Percentiles rank a stretch among this genome's conserved stretches.
These are phyloP conservation scores for Termitomyces sp. DNA, from an alignment of 1,284 basidiomycete genomes.

Conservation along the genomic window DNA sequence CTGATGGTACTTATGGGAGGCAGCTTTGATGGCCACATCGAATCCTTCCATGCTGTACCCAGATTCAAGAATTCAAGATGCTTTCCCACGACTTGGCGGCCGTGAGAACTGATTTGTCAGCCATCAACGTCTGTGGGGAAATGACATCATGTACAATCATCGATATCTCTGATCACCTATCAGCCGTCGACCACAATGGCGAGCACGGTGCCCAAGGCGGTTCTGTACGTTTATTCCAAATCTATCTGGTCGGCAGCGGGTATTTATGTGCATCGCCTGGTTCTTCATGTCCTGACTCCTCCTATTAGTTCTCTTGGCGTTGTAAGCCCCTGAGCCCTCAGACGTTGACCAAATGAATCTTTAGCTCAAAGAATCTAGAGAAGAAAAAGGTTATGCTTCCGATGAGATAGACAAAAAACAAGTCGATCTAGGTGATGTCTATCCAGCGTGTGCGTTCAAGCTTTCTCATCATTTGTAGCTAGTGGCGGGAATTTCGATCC, in stretches of 20 bases:
- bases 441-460: background rate
- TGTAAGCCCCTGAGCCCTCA: constrained; percentile 33
- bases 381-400: constrained; percentile 68
- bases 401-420: constrained; percentile 62
- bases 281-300: background rate
- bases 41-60: no score
- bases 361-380: constrained; percentile 33
- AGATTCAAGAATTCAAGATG: no score
- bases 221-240: constrained; percentile 49
- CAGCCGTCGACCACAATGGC: constrained; percentile 24
- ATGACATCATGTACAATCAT: constrained; percentile 19
- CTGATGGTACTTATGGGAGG: no score
- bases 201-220: constrained; percentile 46
- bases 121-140: constrained; percentile 16
- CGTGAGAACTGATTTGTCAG: no score
- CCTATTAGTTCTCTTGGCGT: constrained; percentile 38
- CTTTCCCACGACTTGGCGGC: no score
- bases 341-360: background rate
- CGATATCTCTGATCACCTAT: background rate
- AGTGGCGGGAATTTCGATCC: constrained; percentile 67
- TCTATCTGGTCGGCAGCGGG: constrained; percentile 63
- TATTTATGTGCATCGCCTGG: constrained; percentile 28
- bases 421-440: constrained; percentile 52
- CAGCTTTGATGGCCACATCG: no score
- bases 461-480: constrained; percentile 30